Base-by-base conservation (phyloP, 2,329 filamentous ascomycete species). In the Aspergillus ustus region DNA sequence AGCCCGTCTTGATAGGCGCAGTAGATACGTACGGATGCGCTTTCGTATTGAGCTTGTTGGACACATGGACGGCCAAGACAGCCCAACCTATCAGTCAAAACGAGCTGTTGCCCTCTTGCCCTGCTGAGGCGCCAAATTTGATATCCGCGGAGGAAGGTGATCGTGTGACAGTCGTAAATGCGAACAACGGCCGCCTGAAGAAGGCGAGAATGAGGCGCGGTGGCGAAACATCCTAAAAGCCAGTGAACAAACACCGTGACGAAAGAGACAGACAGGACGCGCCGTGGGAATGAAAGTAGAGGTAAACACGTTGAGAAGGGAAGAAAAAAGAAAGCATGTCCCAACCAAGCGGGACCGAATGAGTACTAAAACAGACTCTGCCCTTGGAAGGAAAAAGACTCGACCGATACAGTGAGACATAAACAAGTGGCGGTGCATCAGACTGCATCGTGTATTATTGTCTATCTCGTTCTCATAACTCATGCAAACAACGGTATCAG, bases 381-480 rank as follows among this genome's bases (percentile, higher is more conserved):
- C 9, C 34, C 34, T 53, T 31, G n/a, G 20, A 57, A 25, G 34
- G 19, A 48, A 44, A 28, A 49, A 25, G 25, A 5, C 40, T n/a
- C 37, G 17, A 13, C 55, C 48, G 48, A 34, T 25, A 46, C 46
- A 31, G 46, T 51, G 51, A 53, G 52, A 52, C 45, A 45, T 57
- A 54, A 29, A n/a, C 45, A 63, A 51, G 52, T 57, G 40, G 45
- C 22, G 55, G 34, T 55, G 59, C 53, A 59, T 52, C 50, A 57
- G 55, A 63, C 64, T 63, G 66, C 64, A 66, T 65, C 59, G 68
- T 67, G 60, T 67, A 72, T 71, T 75, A 75, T 72, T 69, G 67
- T 76, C 73, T 76, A 75, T 70, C 70, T 65, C 69, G 71, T 74
- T 76, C 72, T 77, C 75, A 70, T 77, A 71, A 75, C 70, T 76